phyloP scores from a whole-genome alignment of 2,329 filamentous ascomycete genomes.

The Xylariales sp. region DNA sequence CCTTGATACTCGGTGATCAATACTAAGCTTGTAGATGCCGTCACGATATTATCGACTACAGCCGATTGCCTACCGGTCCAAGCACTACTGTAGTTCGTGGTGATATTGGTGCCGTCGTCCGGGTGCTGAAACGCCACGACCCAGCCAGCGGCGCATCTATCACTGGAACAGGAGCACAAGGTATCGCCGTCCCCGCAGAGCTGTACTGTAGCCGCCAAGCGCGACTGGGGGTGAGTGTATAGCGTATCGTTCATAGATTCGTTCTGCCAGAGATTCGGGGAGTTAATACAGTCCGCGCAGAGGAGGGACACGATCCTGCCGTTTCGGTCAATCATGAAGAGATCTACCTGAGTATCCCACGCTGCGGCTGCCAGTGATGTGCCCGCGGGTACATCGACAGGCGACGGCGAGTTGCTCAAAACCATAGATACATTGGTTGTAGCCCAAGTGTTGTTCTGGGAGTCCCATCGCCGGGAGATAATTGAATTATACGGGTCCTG shows the following conservation, averaged over 20 bases:
- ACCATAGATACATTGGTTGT: slow-evolving; percentile 21
- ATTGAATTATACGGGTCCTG: slow-evolving; percentile 18
- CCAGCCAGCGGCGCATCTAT: background rate
- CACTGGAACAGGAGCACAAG: background rate
- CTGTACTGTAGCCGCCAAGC: slow-evolving; percentile 20
- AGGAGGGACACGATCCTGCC: slow-evolving; percentile 17
- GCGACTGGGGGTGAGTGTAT: slow-evolving; percentile 17
- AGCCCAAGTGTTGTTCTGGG: slow-evolving; percentile 17
- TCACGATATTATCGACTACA: slow-evolving; percentile 12
- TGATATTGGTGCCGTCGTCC: slow-evolving; percentile 17
- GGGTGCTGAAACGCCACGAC: background rate
- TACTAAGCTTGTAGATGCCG: background rate
- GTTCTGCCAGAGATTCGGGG: slow-evolving; percentile 17
- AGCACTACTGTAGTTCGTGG: slow-evolving; percentile 15
- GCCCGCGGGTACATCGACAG: slow-evolving; percentile 15
- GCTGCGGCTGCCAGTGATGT: slow-evolving; percentile 21
- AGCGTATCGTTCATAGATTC: slow-evolving; percentile 14
- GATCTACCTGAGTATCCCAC: slow-evolving; percentile 16
- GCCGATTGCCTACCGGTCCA: slow-evolving; percentile 13
- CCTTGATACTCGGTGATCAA: background rate
- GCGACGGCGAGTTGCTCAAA: slow-evolving; percentile 15
- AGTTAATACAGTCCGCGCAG: slow-evolving; percentile 13
- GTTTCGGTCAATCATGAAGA: slow-evolving; percentile 17
- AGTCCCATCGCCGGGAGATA: slow-evolving; percentile 18
- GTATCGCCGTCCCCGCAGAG: slow-evolving; percentile 13